Evolutionary conservation across 179 eudicot species (phyloP).

Genomic region (Heliamphora pulchella): DNA sequence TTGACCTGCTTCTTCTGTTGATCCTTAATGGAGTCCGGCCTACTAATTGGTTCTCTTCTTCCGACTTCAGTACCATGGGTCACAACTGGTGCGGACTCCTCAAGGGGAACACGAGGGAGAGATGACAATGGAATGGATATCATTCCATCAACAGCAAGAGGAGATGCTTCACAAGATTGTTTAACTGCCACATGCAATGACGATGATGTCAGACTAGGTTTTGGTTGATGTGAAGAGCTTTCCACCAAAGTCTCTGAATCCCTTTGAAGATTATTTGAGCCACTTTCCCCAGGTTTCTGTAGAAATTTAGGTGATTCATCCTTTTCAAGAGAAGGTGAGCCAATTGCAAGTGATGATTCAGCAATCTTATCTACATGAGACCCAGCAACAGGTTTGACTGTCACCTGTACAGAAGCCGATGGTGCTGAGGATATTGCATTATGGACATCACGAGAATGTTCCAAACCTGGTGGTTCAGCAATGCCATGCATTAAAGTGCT

Average conservation of each 20-base stretch:
- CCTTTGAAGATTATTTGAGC: conserved; percentile 23
- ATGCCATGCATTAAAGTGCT: conserved; percentile 21
- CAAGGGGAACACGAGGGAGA: conserved; percentile 19
- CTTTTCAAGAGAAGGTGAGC: conserved; percentile 29
- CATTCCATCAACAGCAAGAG: conserved; percentile 16
- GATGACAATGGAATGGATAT: conserved; percentile 14
- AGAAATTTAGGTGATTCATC: conserved; percentile 22
- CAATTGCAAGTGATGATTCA: conserved; percentile 15
- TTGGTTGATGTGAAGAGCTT: conserved; percentile 25
- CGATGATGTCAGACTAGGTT: conserved; percentile 16
- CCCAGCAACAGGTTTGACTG: conserved; percentile 41
- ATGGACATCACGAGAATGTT: conserved; percentile 27
- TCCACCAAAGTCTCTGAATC: conserved; percentile 24
- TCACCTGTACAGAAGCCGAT: conserved; percentile 32
- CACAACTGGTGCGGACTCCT: conserved; percentile 21
- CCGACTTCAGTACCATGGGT: conserved; percentile 18
- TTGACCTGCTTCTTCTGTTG: conserved; percentile 30
- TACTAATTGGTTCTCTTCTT: conserved; percentile 23
- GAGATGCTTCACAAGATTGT: conserved; percentile 18
- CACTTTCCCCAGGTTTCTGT: conserved; percentile 26
- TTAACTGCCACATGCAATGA: conserved; percentile 15
- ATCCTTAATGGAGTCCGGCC: conserved; percentile 28
- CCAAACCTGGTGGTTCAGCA: conserved; percentile 24
- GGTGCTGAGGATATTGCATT: conserved; percentile 22
- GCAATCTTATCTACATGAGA: conserved; percentile 33